A percentile compares a stretch with the other conserved stretches of the same genome.
Evolutionary conservation across 306 rosid species (phyloP).

Genomic region (Lablab purpureus): DNA sequence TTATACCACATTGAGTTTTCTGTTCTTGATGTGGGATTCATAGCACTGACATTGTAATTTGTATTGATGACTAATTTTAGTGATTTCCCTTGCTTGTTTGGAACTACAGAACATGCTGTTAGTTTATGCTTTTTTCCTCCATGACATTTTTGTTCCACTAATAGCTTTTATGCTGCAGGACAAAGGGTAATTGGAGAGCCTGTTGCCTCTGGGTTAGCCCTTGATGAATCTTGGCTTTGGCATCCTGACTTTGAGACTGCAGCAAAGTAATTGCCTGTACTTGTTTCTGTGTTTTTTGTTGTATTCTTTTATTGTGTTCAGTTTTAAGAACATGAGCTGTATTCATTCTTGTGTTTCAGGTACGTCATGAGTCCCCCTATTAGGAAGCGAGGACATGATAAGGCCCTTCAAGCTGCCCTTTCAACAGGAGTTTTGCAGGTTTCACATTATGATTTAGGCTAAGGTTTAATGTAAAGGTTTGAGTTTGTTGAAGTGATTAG

Average conservation of each 20-base stretch:
- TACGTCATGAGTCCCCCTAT: conserved; percentile 98
- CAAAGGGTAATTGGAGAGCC: conserved; percentile 90
- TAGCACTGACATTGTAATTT: conserved; percentile 1
- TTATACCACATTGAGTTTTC: neutral
- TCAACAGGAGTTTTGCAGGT: conserved; percentile 90
- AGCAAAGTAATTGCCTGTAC: conserved; percentile 64
- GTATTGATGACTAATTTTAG: conserved; percentile 15
- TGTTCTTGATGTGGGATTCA: neutral
- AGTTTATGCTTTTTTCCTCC: conserved; percentile 10
- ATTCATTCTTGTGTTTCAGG: conserved; percentile 62
- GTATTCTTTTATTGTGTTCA: conserved; percentile 13
- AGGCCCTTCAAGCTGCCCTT: conserved; percentile 96
- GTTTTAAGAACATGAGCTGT: conserved; percentile 35
- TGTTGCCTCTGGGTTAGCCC: conserved; percentile 85
- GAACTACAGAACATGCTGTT: neutral
- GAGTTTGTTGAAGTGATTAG: conserved; percentile 29
- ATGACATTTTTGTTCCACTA: conserved; percentile 11
- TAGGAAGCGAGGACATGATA: conserved; percentile 79
- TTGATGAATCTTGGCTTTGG: conserved; percentile 92
- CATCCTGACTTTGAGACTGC: conserved; percentile 88
- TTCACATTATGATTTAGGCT: conserved; percentile 32
- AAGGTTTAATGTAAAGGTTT: conserved; percentile 32
- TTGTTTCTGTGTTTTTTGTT: conserved; percentile 39
- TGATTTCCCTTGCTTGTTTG: conserved; percentile 11
- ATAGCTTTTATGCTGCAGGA: conserved; percentile 61